Conservation (phyloP, 2,329 filamentous ascomycete genomes). For the Aspergillus pseudoterreus region DNA sequence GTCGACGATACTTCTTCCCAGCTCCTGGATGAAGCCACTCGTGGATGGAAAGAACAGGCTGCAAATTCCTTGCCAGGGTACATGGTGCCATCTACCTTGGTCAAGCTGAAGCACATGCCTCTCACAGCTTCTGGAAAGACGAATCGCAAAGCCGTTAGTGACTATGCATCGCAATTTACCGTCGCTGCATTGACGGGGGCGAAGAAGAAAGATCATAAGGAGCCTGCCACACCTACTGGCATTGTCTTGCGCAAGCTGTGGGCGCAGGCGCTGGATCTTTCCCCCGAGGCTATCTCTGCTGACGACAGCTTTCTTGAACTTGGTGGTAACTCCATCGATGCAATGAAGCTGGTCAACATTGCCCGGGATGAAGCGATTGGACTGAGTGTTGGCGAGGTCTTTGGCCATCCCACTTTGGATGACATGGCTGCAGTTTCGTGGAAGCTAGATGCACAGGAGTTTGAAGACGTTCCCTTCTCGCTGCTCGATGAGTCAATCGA, state of each 20-base stretch:
- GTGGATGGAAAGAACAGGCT: conserved; percentile 6
- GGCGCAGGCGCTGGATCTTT: conserved; percentile 2
- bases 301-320: conserved; percentile 9
- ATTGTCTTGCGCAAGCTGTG: conserved; percentile 5
- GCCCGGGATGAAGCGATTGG: conserved; percentile 1
- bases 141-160: conserved; percentile 6
- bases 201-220: conserved; percentile 1
- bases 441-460: not conserved
- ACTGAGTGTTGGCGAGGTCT: conserved; percentile 6
- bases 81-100: conserved; percentile 9
- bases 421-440: conserved; percentile 5
- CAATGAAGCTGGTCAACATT: conserved; percentile 8
- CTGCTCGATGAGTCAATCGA: not conserved
- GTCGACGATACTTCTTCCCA: not conserved
- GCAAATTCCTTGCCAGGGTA: conserved; percentile 6
- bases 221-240: conserved; percentile 6
- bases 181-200: conserved; percentile 3
- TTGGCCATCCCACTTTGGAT: conserved; percentile 6
- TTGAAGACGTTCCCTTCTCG: conserved; percentile 8
- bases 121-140: conserved; percentile 10
- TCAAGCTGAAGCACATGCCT: conserved; percentile 7
- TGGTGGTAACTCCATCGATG: conserved; percentile 12
- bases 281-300: conserved; percentile 1
- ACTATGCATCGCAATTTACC: conserved; percentile 5
- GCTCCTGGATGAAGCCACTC: conserved; percentile 4